A percentile compares a stretch with the other conserved stretches of the same genome.
Conservation (phyloP, 2,329 filamentous ascomycete genomes). For the Diaporthe nobilis region DNA sequence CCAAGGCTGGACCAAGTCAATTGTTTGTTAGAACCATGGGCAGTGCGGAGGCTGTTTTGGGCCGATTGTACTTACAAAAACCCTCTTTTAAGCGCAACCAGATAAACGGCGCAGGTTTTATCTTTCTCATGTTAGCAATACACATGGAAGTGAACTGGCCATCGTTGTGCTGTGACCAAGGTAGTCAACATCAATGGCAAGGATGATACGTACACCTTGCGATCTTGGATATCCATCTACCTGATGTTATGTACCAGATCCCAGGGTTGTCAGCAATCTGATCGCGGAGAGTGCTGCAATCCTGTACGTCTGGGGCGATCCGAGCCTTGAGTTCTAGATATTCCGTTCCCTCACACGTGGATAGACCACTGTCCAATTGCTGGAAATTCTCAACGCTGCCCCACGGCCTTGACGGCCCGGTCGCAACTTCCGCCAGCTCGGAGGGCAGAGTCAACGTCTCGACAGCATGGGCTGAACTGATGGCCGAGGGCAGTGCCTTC, state of each 20-base stretch:
- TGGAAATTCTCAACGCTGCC: background rate
- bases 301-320: background rate
- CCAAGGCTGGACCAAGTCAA: background rate
- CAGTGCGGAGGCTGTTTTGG: background rate
- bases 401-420: background rate
- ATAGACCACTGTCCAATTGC: background rate
- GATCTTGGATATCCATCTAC: background rate
- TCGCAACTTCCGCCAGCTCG: background rate
- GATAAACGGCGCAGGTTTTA: background rate
- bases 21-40: background rate
- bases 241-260: background rate
- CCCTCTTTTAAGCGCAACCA: fast-evolving
- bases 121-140: background rate
- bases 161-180: too few species aligned
- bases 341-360: background rate
- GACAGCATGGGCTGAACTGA: background rate
- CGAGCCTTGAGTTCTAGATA: background rate
- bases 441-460: background rate
- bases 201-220: background rate
- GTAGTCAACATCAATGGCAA: background rate
- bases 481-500: background rate
- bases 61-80: background rate
- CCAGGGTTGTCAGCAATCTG: background rate
- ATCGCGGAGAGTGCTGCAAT: background rate
- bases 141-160: background rate